Evolutionary conservation across 768 basidiomycete genomes (phyloP).

Genomic region (Boletellus emodensis): DNA sequence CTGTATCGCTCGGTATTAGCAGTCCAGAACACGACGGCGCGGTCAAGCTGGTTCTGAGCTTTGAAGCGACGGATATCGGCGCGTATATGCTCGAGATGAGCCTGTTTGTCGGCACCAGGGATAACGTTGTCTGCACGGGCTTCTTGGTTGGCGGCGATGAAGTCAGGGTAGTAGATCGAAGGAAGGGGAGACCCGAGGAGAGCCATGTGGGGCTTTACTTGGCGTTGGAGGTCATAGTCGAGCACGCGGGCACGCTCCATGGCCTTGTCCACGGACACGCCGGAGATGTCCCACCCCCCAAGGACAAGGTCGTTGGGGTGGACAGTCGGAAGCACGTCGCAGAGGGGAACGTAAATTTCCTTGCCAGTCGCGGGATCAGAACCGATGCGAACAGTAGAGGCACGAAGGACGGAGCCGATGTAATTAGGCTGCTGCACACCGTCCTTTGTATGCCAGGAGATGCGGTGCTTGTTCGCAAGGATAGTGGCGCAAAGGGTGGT

Average conservation of each 20-base stretch:
- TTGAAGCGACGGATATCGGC: constrained; percentile 96
- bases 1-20: constrained; percentile 98
- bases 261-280: constrained; percentile 78
- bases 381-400: constrained; percentile 91
- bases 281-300: constrained; percentile 98
- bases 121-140: constrained; percentile 93
- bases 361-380: constrained; percentile 74
- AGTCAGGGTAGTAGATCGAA: constrained; percentile 95
- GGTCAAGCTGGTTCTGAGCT: constrained; percentile 73
- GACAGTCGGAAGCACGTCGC: constrained; percentile 93
- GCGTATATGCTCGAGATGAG: constrained; percentile 87
- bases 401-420: constrained; percentile 93
- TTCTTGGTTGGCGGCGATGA: constrained; percentile 97
- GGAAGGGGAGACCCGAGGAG: constrained; percentile 80
- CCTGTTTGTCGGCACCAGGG: constrained; percentile 81
- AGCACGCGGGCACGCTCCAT: constrained; percentile 93
- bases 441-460: constrained; percentile 90
- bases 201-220: constrained; percentile 84
- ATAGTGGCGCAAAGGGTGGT: constrained; percentile 91
- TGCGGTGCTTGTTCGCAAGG: constrained; percentile 92
- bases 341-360: constrained; percentile 90
- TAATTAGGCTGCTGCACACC: constrained; percentile 95
- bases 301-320: constrained; percentile 97
- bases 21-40: constrained; percentile 95
- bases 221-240: constrained; percentile 95